Evolutionary conservation across 495 filamentous ascomycete species (phyloP).

Genomic region (Hypoxylon crocopeplum): DNA sequence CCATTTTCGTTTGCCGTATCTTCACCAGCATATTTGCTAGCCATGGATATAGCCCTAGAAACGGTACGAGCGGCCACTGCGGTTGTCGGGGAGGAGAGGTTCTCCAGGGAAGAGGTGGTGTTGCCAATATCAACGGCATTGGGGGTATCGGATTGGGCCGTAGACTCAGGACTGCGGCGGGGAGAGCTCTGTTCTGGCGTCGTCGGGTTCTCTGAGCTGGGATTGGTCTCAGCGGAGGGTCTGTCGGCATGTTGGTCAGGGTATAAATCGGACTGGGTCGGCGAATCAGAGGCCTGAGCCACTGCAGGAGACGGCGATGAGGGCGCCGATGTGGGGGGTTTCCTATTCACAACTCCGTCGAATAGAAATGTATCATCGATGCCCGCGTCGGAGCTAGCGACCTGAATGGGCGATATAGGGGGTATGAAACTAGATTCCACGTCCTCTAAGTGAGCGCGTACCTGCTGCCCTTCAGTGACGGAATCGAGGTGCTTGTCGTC

Average conservation of each 20-base stretch:
- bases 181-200: slow-evolving; percentile 27
- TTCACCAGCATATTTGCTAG: slow-evolving; percentile 44
- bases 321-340: background rate
- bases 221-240: slow-evolving; percentile 15
- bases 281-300: background rate
- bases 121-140: slow-evolving; percentile 49
- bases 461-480: slow-evolving; percentile 51
- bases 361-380: slow-evolving; percentile 72
- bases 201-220: slow-evolving; percentile 22
- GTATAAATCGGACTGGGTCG: slow-evolving; percentile 4
- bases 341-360: slow-evolving; percentile 53
- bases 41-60: slow-evolving; percentile 58
- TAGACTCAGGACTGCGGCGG: background rate
- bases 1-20: slow-evolving; percentile 51
- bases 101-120: slow-evolving; percentile 65
- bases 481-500: slow-evolving; percentile 48
- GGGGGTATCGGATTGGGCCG: slow-evolving; percentile 23
- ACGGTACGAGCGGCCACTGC: slow-evolving; percentile 66
- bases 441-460: slow-evolving; percentile 72
- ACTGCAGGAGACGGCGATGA: slow-evolving; percentile 5
- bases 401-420: slow-evolving; percentile 56
- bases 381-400: slow-evolving; percentile 46
- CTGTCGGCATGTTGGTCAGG: slow-evolving; percentile 5
- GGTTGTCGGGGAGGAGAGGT: slow-evolving; percentile 70
- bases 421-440: slow-evolving; percentile 86